A percentile compares a stretch with the other conserved stretches of the same genome.
These are phyloP conservation scores for Xanthoconium stramineum DNA, from an alignment of 768 basidiomycete genomes.

Conservation along the genomic window DNA sequence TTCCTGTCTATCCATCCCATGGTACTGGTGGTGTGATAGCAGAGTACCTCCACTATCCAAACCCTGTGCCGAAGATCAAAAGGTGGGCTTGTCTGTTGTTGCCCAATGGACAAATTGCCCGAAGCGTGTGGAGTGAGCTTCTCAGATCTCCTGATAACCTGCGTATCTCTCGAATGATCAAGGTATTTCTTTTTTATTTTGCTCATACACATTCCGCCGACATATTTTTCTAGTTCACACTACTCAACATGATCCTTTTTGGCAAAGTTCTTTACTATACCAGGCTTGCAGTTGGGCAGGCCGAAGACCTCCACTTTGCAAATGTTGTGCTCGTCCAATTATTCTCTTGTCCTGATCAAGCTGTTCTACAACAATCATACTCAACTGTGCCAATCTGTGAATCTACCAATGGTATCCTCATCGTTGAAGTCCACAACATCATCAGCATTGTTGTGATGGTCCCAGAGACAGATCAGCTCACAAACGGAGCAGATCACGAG, in stretches of 20 bases:
- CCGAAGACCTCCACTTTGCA: background rate
- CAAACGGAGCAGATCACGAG: too few species aligned
- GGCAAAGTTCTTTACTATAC: background rate
- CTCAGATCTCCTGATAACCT: background rate
- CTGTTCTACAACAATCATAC: background rate
- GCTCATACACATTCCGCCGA: background rate
- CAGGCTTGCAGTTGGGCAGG: background rate
- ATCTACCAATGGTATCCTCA: background rate
- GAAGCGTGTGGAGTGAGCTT: background rate
- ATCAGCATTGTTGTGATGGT: background rate
- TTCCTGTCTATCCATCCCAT: background rate
- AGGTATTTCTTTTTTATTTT: background rate
- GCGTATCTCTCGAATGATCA: background rate
- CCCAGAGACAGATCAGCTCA: too few species aligned
- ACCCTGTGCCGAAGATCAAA: background rate
- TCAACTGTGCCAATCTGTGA: background rate
- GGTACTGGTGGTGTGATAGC: background rate
- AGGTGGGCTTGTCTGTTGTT: background rate
- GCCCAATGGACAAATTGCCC: background rate
- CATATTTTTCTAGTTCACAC: background rate
- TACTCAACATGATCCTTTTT: background rate
- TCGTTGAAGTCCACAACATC: background rate
- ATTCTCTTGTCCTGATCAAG: background rate
- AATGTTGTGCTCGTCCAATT: background rate
- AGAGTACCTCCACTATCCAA: too few species aligned